These are phyloP conservation scores for Thinopyrum elongatum DNA, from an alignment of 176 grass and related monocot genomes.

Conservation along the genomic window DNA sequence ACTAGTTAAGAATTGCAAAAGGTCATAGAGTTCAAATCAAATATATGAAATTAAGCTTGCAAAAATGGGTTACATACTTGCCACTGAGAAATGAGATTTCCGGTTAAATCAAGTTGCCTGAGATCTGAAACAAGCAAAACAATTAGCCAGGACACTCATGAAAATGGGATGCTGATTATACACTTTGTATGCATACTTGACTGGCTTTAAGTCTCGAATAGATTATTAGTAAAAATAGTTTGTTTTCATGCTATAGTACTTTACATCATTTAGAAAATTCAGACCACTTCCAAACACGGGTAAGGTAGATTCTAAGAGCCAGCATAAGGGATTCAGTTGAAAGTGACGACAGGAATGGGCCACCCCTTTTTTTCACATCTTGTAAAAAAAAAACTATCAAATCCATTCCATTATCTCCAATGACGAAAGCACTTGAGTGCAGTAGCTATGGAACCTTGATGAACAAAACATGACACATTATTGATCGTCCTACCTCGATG, in stretches of 20 bases:
- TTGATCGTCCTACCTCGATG: too few species aligned
- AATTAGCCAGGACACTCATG: neutral
- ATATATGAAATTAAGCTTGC: neutral
- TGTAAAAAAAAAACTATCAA: neutral
- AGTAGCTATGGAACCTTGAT: neutral
- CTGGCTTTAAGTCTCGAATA: neutral
- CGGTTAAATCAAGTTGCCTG: slow-evolving; percentile 87
- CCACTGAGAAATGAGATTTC: slow-evolving; percentile 88
- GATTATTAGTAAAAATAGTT: neutral
- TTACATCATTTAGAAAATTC: too few species aligned
- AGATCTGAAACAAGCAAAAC: slow-evolving; percentile 69
- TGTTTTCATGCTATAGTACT: neutral
- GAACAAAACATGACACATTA: neutral
- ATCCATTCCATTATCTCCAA: neutral
- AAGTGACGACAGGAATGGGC: neutral
- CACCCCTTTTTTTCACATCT: neutral
- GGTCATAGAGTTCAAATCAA: neutral
- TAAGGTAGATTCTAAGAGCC: neutral
- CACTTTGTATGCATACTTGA: neutral
- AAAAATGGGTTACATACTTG: slow-evolving; percentile 45
- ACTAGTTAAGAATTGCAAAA: neutral
- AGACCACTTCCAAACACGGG: neutral
- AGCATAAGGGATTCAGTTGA: neutral
- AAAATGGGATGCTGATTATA: neutral
- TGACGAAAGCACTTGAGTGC: neutral